Conservation (phyloP, 176 grass and related monocot genomes). For the Avena insularis region DNA sequence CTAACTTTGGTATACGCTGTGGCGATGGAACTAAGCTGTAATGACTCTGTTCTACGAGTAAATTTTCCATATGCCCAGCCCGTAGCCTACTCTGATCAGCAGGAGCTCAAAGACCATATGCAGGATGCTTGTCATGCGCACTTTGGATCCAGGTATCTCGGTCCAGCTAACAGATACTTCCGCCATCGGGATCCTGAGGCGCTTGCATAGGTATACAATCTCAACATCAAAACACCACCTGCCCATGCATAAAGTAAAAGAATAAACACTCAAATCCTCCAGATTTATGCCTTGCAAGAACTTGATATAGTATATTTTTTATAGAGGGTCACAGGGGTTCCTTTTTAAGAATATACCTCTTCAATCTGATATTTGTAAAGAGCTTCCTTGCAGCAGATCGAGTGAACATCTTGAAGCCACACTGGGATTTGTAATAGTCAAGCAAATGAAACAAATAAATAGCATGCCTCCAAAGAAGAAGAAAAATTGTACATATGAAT, state of each 20-base stretch:
- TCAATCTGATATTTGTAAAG: slow-evolving; percentile 95
- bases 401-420: slow-evolving; percentile 99
- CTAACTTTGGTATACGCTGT: slow-evolving; percentile 32
- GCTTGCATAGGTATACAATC: slow-evolving; percentile 91
- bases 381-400: slow-evolving; percentile 80
- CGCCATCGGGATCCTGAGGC: slow-evolving; percentile 74
- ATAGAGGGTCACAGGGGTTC: neutral
- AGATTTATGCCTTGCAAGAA: neutral
- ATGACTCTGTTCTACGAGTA: slow-evolving; percentile 48
- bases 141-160: slow-evolving; percentile 95
- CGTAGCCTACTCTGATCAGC: slow-evolving; percentile 86
- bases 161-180: slow-evolving; percentile 94
- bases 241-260: neutral
- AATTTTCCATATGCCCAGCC: slow-evolving; percentile 88
- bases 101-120: slow-evolving; percentile 97
- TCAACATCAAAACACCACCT: slow-evolving; percentile 99
- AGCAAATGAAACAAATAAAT: slow-evolving; percentile 31
- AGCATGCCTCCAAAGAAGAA: neutral
- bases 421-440: slow-evolving; percentile 55
- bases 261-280: neutral
- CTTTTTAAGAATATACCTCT: slow-evolving; percentile 57
- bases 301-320: neutral
- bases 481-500: neutral
- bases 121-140: slow-evolving; percentile 77
- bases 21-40: slow-evolving; percentile 37